These are phyloP conservation scores for Trichoderma harzianum DNA, from an alignment of 2,329 filamentous ascomycete species.

Conservation along the genomic window DNA sequence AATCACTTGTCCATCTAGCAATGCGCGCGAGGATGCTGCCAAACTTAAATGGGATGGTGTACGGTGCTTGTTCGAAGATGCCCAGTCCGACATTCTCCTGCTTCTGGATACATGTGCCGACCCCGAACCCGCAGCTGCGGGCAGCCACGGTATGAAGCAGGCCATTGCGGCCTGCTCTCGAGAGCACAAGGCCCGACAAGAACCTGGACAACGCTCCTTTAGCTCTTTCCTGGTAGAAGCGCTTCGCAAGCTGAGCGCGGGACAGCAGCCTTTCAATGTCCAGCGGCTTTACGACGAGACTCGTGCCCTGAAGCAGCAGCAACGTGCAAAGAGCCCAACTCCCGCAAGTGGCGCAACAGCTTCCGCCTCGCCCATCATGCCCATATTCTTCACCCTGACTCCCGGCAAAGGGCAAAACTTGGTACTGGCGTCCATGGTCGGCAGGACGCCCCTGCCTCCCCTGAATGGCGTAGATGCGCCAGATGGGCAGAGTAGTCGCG, in stretches of 20 bases:
- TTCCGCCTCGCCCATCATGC: slow-evolving; percentile 35
- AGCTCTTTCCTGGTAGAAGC: slow-evolving; percentile 56
- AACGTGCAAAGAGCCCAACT: slow-evolving; percentile 40
- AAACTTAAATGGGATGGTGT: slow-evolving; percentile 63
- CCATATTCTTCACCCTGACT: slow-evolving; percentile 55
- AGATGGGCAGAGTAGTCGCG: slow-evolving; percentile 24
- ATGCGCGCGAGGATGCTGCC: slow-evolving; percentile 54
- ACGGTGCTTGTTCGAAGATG: slow-evolving; percentile 59
- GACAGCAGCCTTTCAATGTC: slow-evolving; percentile 51
- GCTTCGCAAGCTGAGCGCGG: slow-evolving; percentile 49
- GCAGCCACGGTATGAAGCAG: slow-evolving; percentile 58
- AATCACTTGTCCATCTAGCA: slow-evolving; percentile 38
- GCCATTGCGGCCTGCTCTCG: slow-evolving; percentile 57
- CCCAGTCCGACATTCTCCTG: slow-evolving; percentile 60
- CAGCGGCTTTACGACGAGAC: slow-evolving; percentile 58
- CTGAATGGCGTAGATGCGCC: slow-evolving; percentile 28
- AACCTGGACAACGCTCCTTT: slow-evolving; percentile 49
- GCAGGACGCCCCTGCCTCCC: slow-evolving; percentile 29
- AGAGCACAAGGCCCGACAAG: slow-evolving; percentile 46
- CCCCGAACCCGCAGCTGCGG: slow-evolving; percentile 48
- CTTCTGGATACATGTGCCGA: slow-evolving; percentile 60
- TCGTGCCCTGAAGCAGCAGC: slow-evolving; percentile 36
- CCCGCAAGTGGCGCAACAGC: slow-evolving; percentile 41
- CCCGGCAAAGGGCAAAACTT: slow-evolving; percentile 52
- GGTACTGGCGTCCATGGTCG: slow-evolving; percentile 47